A percentile compares a stretch with the other conserved stretches of the same genome.
Evolutionary conservation across 768 basidiomycete species (phyloP).

Genomic region (Leccinellum luteum): DNA sequence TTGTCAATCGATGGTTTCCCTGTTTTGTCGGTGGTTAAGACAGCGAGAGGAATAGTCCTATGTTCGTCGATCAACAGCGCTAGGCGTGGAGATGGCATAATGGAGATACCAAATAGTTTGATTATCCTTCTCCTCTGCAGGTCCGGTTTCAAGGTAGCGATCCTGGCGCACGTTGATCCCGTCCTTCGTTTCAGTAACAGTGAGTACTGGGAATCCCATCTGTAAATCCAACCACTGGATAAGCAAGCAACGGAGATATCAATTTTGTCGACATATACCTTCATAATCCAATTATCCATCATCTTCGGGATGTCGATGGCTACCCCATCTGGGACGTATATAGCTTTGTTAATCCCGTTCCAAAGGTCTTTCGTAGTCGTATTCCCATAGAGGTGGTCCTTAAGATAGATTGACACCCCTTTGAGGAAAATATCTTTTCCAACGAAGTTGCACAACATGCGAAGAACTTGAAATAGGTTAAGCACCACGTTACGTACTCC

Average conservation of each 20-base stretch:
- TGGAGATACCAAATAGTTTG: constrained; percentile 73
- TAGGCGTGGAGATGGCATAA: background rate
- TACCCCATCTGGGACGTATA: constrained; percentile 36
- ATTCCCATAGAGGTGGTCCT: constrained; percentile 82
- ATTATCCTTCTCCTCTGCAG: constrained; percentile 76
- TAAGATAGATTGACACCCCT: constrained; percentile 90
- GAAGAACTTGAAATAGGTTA: constrained; percentile 57
- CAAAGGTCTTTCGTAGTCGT: constrained; percentile 85
- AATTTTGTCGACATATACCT: constrained; percentile 39
- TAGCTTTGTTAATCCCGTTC: constrained; percentile 77
- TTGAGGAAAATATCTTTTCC: constrained; percentile 87
- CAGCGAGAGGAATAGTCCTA: constrained; percentile 79
- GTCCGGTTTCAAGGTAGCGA: constrained; percentile 86
- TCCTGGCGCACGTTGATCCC: constrained; percentile 85
- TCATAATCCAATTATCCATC: constrained; percentile 91
- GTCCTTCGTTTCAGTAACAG: constrained; percentile 70
- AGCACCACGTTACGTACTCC: background rate
- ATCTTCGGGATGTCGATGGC: constrained; percentile 67
- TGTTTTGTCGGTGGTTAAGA: constrained; percentile 58
- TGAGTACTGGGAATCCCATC: constrained; percentile 88
- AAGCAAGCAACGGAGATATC: background rate
- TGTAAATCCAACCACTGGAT: constrained; percentile 13
- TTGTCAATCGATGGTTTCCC: constrained; percentile 63
- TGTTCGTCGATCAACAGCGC: background rate
- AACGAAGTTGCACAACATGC: constrained; percentile 88